These are phyloP conservation scores for Colletotrichum limetticola DNA, from an alignment of 2,329 filamentous ascomycete species.

Conservation along the genomic window DNA sequence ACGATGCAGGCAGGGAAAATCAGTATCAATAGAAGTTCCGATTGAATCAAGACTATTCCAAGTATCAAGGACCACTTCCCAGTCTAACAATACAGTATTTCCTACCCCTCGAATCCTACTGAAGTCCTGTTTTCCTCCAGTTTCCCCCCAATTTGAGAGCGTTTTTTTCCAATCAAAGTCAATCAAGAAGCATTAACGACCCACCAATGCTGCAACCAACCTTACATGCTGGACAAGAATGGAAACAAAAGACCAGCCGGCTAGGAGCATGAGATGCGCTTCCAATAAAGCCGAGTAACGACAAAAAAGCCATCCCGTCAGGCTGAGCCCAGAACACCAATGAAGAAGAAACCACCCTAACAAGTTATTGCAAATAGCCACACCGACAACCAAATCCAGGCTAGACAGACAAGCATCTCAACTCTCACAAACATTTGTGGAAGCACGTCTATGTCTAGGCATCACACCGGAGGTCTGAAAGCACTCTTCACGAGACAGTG, in stretches of 20 bases:
- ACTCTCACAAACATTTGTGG: not conserved
- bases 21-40: not conserved
- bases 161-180: not conserved
- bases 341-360: not conserved
- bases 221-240: not conserved
- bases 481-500: not conserved
- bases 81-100: not conserved
- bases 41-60: not conserved
- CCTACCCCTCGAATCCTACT: not conserved
- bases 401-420: not conserved
- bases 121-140: not conserved
- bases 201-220: not conserved
- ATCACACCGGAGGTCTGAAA: not conserved
- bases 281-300: not conserved
- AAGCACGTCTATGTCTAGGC: not conserved
- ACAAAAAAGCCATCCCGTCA: not conserved
- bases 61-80: not conserved
- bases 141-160: too few relatives aligned
- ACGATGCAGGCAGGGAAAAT: not conserved
- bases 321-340: not conserved
- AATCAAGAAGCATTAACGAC: not conserved
- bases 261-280: not conserved
- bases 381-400: not conserved
- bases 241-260: not conserved
- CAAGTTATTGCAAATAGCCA: not conserved